phyloP scores from a whole-genome alignment of 2,329 filamentous ascomycete species.

The Tolypocladium paradoxum region DNA sequence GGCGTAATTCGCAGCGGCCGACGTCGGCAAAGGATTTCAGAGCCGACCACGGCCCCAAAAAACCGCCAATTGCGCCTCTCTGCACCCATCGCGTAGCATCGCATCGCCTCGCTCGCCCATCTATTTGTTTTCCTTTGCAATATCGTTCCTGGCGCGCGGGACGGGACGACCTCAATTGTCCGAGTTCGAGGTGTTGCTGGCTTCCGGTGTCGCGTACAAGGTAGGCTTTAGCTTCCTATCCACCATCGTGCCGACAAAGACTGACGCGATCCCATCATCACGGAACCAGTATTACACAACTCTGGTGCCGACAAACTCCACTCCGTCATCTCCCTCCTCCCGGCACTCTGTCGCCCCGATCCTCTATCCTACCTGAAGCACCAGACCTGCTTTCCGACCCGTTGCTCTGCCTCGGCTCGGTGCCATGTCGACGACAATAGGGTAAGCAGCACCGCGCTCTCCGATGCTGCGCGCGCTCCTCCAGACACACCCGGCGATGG shows the following conservation, averaged over 20 bases:
- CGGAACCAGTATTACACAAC: background rate
- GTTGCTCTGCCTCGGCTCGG: background rate
- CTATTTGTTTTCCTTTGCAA: background rate
- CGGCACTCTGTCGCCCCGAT: background rate
- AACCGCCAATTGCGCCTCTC: background rate
- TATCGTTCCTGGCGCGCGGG: background rate
- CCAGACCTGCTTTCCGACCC: background rate
- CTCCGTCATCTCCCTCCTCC: background rate
- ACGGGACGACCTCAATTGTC: background rate
- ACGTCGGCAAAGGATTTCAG: constrained; percentile 4
- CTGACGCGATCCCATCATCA: background rate
- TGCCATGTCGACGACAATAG: constrained; percentile 24
- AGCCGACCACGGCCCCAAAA: background rate
- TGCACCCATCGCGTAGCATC: background rate
- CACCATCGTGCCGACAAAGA: background rate
- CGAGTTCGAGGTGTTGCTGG: background rate
- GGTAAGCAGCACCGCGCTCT: constrained; percentile 16
- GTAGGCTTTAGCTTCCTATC: background rate
- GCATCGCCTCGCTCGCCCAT: background rate
- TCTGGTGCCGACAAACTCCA: background rate
- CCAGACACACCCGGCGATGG: constrained; percentile 2
- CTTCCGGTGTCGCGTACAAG: background rate
- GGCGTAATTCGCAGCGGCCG: constrained; percentile 1
- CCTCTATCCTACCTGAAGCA: background rate
- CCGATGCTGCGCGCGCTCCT: background rate